phyloP scores from a whole-genome alignment of 2,329 filamentous ascomycete species.

The Grosmannia penicillata region DNA sequence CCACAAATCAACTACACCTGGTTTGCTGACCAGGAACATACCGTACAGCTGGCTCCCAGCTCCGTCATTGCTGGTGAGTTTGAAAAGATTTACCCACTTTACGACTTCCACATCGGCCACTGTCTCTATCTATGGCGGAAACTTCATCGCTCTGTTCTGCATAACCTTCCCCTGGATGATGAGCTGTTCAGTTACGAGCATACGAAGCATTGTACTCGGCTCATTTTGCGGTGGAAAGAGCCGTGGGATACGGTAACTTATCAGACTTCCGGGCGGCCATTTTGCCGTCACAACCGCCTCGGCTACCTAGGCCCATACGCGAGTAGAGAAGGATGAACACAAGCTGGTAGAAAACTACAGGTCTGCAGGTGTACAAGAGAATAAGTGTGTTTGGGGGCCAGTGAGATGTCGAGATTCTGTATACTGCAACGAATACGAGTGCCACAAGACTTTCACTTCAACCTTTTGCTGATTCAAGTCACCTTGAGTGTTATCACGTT shows the following conservation, averaged over 20 bases:
- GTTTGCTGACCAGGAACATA: slow-evolving; percentile 1
- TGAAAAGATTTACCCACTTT: background rate
- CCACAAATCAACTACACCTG: slow-evolving; percentile 2
- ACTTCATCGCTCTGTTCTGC: background rate
- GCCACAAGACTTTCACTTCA: no score
- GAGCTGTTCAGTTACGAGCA: background rate
- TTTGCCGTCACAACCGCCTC: background rate
- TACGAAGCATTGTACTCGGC: background rate
- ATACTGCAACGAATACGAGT: no score
- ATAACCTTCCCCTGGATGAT: background rate
- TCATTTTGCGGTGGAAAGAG: background rate
- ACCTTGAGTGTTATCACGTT: no score
- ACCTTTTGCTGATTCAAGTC: no score
- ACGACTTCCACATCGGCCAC: slow-evolving; percentile 1
- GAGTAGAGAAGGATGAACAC: no score
- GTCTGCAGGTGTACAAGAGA: no score
- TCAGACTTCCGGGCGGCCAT: background rate
- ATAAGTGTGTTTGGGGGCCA: no score
- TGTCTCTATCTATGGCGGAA: slow-evolving; percentile 1
- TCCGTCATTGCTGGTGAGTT: background rate
- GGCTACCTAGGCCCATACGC: background rate
- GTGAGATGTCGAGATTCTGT: no score
- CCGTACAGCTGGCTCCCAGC: background rate
- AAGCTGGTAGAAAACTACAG: no score
- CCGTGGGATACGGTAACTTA: background rate